phyloP scores from a whole-genome alignment of 768 basidiomycete genomes.

The Rossbeevera mucosa region DNA sequence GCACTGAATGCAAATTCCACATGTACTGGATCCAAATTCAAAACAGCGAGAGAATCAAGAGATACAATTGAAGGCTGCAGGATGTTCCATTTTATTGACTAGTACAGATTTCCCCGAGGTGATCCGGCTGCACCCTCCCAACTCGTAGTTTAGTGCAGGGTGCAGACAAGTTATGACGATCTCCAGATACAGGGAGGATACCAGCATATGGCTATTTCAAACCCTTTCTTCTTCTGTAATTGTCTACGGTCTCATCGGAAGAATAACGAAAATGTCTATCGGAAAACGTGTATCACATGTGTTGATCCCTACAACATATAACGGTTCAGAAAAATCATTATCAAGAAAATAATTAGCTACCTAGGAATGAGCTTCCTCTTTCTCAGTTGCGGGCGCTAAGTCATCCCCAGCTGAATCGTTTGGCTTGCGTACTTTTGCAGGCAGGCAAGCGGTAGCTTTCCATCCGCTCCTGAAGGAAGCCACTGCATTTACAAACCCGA shows the following conservation, averaged over 20 bases:
- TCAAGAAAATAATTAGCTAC: slow-evolving; percentile 6
- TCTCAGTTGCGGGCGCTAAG: slow-evolving; percentile 6
- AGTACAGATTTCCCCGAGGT: background rate
- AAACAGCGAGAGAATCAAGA: background rate
- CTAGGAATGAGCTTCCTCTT: slow-evolving; percentile 7
- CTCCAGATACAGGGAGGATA: background rate
- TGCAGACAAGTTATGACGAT: background rate
- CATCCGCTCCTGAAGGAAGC: slow-evolving; percentile 66
- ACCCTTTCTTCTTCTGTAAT: background rate
- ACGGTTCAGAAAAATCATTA: background rate
- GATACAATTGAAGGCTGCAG: background rate
- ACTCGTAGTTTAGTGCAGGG: too few relatives aligned
- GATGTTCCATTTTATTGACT: background rate
- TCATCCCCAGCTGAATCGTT: slow-evolving; percentile 3
- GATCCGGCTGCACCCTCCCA: background rate
- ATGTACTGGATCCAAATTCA: background rate
- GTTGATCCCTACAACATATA: background rate
- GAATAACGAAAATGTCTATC: background rate
- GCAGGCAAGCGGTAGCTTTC: slow-evolving; percentile 53
- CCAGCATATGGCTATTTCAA: background rate
- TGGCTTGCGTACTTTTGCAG: background rate
- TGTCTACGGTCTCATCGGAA: background rate
- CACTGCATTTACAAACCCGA: slow-evolving; percentile 47
- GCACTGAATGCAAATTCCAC: background rate
- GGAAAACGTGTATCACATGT: background rate